phyloP scores from a whole-genome alignment of 148 eudicot species.

The Agrostemma githago region DNA sequence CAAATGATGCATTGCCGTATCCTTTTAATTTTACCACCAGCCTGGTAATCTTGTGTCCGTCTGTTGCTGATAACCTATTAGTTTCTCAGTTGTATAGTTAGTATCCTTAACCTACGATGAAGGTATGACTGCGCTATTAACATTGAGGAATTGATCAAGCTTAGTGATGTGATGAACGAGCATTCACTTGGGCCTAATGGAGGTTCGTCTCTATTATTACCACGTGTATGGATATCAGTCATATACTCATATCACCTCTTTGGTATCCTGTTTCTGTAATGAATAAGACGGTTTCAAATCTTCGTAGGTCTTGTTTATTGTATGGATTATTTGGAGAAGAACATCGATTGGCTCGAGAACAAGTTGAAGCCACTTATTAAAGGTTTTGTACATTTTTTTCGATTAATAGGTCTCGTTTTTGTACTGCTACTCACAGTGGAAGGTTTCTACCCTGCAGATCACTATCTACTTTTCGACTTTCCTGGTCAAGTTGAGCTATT shows the following conservation, averaged over 20 bases:
- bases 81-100: background rate
- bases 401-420: background rate
- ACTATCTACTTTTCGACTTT: constrained; percentile 93
- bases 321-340: constrained; percentile 96
- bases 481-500: constrained; percentile 98
- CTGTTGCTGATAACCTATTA: background rate
- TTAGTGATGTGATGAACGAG: constrained; percentile 85
- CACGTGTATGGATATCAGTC: no score
- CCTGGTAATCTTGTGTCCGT: background rate
- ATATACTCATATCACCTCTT: no score
- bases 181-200: constrained; percentile 99
- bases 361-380: constrained; percentile 80
- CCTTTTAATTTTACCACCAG: constrained; percentile 22
- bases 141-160: constrained; percentile 86
- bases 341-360: constrained; percentile 88
- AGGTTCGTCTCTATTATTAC: constrained; percentile 42
- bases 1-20: constrained; percentile 97
- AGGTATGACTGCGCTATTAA: constrained; percentile 89
- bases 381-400: constrained; percentile 40
- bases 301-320: constrained; percentile 85
- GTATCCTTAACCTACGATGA: constrained; percentile 26
- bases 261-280: no score
- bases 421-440: background rate
- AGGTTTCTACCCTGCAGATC: constrained; percentile 57
- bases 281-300: constrained; percentile 4